Base-by-base conservation (phyloP, 2,329 filamentous ascomycete species). In the Ceratocystiopsis minuta region DNA sequence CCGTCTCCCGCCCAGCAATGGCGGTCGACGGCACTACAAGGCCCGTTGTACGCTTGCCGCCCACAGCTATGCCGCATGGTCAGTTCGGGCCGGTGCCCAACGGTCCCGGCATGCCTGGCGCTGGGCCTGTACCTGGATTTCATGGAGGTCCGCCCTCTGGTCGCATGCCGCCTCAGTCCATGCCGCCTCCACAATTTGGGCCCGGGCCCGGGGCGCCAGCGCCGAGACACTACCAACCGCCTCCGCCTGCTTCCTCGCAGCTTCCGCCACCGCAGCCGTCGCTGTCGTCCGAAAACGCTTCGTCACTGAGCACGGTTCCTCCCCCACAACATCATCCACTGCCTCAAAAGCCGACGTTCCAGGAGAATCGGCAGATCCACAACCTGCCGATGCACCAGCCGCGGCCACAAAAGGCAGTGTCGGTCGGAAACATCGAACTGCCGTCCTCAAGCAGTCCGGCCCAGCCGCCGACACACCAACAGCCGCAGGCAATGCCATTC, bases 401-500 rank as follows among this genome's bases (percentile, higher is more conserved):
- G 44, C 80, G 84, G 41, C 88, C 90, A 10, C 87, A 96, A 58
- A 96, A 96, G 66, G 71, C 86, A 6, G 84, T 96, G 31, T 95
- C 87, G 11, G 77, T 96, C 45, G 83, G 85, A 44, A 86, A 85
- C 52, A 94, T 96, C 51, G 90, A 96, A 58, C 82, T 82, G 9
- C 85, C 87, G 4, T 76, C 73, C 6, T 68, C 62, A 51, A 35
- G 16, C 11, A 16, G 17, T 3, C 15, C 34, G 17, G 34, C n/a
- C 18, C 47, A 39, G 17, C 16, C 17, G 4, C 16, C 40, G 12
- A 12, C 37, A 4, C 41, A 39, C 5, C 45, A 44, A 10, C 24
- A 28, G 37, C 41, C 42, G 4, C 45, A 45, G 18, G 55, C 60
- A 44, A 59, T 57, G 40, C 45, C 65, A 0, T 95, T 96, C 66